These are phyloP conservation scores for Blastobotrys parvus DNA, from an alignment of 805 yeast species.

Conservation along the genomic window DNA sequence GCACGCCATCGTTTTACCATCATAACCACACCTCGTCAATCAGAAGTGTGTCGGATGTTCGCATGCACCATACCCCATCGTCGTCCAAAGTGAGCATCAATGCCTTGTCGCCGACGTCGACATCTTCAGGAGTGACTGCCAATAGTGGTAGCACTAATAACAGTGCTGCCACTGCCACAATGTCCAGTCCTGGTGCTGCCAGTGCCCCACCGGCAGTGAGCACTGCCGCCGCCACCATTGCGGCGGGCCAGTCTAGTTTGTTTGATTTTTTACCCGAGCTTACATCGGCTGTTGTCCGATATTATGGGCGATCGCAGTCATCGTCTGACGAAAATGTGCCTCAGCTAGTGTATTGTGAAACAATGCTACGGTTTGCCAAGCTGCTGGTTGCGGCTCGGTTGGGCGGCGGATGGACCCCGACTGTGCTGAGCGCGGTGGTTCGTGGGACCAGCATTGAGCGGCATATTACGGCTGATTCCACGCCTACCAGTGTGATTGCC, in stretches of 20 bases:
- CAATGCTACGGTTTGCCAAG: constrained; percentile 53
- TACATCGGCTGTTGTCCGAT: constrained; percentile 27
- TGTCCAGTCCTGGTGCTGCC: not conserved
- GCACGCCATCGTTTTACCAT: not conserved
- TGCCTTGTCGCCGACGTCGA: constrained; percentile 5
- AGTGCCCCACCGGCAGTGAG: not conserved
- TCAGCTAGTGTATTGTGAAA: constrained; percentile 67
- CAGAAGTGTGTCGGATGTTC: not conserved
- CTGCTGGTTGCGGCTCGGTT: constrained; percentile 47
- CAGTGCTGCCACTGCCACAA: not conserved
- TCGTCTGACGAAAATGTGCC: constrained; percentile 74
- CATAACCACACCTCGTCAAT: constrained; percentile 14
- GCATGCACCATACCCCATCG: not conserved
- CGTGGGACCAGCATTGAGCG: constrained; percentile 27
- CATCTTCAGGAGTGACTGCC: too few relatives aligned
- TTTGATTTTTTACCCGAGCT: constrained; percentile 19
- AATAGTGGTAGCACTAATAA: not conserved
- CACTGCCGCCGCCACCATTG: not conserved
- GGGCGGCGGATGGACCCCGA: constrained; percentile 40
- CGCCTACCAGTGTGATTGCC: constrained; percentile 37
- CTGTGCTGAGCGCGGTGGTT: constrained; percentile 39
- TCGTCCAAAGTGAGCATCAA: constrained; percentile 2
- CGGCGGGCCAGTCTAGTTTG: constrained; percentile 3
- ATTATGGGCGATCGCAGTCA: constrained; percentile 42
- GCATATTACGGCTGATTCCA: constrained; percentile 18